Percentiles rank a stretch among this genome's conserved stretches.
These are phyloP conservation scores for Amanita subjunquillea DNA, from an alignment of 768 basidiomycete species.

Conservation along the genomic window DNA sequence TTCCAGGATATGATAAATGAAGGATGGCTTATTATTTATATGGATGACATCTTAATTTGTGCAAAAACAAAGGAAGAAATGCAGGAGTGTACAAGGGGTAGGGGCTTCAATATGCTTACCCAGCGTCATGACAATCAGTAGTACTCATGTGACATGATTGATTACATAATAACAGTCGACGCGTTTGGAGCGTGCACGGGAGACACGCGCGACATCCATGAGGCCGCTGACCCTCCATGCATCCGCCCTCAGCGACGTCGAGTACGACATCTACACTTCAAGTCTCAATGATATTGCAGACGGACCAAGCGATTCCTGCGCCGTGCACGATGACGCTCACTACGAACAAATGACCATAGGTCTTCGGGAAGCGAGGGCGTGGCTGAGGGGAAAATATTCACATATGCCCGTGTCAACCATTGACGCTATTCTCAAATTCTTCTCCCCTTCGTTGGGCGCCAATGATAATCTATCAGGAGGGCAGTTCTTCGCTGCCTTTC, in stretches of 20 bases:
- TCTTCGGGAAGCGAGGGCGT: slow-evolving; percentile 61
- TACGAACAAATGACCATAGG: slow-evolving; percentile 47
- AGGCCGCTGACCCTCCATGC: slow-evolving; percentile 59
- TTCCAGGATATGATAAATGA: no score
- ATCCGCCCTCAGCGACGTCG: slow-evolving; percentile 66
- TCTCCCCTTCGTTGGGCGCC: slow-evolving; percentile 42
- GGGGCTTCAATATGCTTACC: no score
- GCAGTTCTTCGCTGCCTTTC: slow-evolving; percentile 68
- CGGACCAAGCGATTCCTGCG: slow-evolving; percentile 1
- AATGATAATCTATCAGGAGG: slow-evolving; percentile 50
- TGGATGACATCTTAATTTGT: no score
- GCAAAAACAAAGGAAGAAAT: no score
- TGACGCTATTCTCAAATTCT: slow-evolving; percentile 56
- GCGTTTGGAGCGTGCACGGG: not conserved
- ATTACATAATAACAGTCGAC: not conserved
- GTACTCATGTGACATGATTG: no score
- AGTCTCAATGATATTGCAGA: slow-evolving; percentile 44
- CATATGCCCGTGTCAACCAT: slow-evolving; percentile 39
- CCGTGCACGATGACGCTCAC: slow-evolving; percentile 32
- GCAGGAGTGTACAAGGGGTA: no score
- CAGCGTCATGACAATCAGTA: no score
- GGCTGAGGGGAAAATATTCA: slow-evolving; percentile 64
- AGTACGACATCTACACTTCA: slow-evolving; percentile 59
- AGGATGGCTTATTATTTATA: no score
- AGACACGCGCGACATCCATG: slow-evolving; percentile 22